Conservation (phyloP, 805 yeast species). For the Yarrowia osloensis region DNA sequence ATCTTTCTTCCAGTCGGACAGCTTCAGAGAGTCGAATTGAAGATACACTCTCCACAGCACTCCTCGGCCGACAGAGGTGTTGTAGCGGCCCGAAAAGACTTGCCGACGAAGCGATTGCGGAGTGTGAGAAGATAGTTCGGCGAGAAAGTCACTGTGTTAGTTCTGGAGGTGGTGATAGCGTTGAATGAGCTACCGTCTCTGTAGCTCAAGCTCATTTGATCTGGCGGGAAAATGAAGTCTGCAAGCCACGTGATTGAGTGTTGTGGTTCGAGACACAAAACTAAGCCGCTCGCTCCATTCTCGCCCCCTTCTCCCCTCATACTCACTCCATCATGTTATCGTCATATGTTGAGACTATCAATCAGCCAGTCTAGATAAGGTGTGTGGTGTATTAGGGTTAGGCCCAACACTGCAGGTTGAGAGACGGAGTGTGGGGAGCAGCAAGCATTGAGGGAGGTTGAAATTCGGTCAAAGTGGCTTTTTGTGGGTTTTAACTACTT, state of each 20-base stretch:
- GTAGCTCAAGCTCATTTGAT: too few relatives aligned
- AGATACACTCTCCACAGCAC: slow-evolving; percentile 23
- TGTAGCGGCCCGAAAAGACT: slow-evolving; percentile 19
- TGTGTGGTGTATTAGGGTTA: slow-evolving; percentile 20
- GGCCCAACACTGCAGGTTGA: slow-evolving; percentile 4
- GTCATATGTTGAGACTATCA: background rate
- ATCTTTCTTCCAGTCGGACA: slow-evolving; percentile 11
- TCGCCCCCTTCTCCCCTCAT: background rate
- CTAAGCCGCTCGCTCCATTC: too few relatives aligned
- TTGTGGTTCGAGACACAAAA: too few relatives aligned
- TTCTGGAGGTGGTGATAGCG: too few relatives aligned
- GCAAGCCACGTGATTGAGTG: too few relatives aligned
- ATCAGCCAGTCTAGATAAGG: background rate
- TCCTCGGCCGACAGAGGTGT: slow-evolving; percentile 10
- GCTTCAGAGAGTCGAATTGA: slow-evolving; percentile 17
- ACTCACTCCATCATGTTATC: slow-evolving; percentile 28
- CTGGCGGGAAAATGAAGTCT: too few relatives aligned
- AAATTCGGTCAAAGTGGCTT: too few relatives aligned
- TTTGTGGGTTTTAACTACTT: too few relatives aligned
- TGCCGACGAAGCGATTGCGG: slow-evolving; percentile 16
- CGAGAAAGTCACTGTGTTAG: slow-evolving; percentile 21
- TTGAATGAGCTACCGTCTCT: too few relatives aligned
- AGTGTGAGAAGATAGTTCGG: slow-evolving; percentile 6
- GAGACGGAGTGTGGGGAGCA: background rate
- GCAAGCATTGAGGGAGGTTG: background rate